Evolutionary conservation across 768 basidiomycete genomes (phyloP), one percentile per base, ranked within the genome.

Genomic region (Suillus occidentalis): DNA sequence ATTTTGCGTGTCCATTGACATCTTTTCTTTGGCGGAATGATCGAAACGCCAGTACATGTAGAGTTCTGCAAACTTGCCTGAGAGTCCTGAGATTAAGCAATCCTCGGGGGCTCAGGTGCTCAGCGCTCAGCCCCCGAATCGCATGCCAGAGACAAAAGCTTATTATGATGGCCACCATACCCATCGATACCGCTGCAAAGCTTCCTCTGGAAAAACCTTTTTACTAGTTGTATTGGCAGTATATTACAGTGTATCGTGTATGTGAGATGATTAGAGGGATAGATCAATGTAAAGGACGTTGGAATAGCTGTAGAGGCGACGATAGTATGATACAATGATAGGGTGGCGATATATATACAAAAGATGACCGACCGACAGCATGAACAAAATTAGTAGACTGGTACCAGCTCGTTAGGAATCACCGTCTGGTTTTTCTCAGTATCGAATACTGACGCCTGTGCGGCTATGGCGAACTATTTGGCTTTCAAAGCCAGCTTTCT

Each of bases 401-500:
- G n/a, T 22, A 14, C 3, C 18, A 34, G n/a, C n/a, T 37, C 22
- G 55, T 22, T 56, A 16, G 14, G 8, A 7, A 37, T 16, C 10
- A 13, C 31, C 4, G 0, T 34, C 18, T 36, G n/a, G 18, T 53
- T 31, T 50, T 34, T 55, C 31, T 34, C 52, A 34, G 34, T 16
- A n/a, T 25, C 14, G n/a, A 57, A 22, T 12, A 18, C 37, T 42
- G 39, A 9, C 22, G 10, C 25, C 18, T 28, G 12, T 40, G 18
- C 12, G 3, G 28, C 25, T 25, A 39, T 22, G 16, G 37, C 9
- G n/a, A 16, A 25, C 58, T 59, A 59, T 10, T 12, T 42, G 25
- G 58, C 25, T 61, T 62, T 9, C 9, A 39, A 25, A 50, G 62
- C 47, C 25, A 56, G 3, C 9, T 39, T 68, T 53, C 66, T 71